Base-by-base conservation (phyloP, 2,329 filamentous ascomycete species). In the Neonectria coccinea region DNA sequence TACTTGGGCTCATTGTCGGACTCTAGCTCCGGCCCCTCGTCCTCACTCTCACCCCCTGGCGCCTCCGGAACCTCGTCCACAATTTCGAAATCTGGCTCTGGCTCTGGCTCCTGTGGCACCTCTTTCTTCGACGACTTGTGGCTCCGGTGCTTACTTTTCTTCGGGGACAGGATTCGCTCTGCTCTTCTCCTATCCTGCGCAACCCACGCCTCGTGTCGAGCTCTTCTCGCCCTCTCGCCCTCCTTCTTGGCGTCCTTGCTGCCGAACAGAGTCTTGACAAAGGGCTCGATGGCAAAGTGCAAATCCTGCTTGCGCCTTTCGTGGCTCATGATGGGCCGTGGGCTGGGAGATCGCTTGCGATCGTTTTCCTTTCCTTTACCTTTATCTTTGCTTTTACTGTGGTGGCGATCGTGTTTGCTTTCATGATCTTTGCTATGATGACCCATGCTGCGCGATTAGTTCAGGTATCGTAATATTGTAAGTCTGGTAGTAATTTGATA, bases 281-380 rank as follows among this genome's bases (percentile, higher is more conserved):
- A 44, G 50, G 60, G 52, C n/a, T 58, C 65, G 18, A 67, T 52
- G 4, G 39, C 51, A 29, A 59, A 51, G 41, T 67, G 65, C 1
- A 59, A 20, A 11, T 65, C 65, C 8, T 36, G 58, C 45, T 62
- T 66, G 22, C 33, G 58, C 10, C 59, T 59, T 16, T 61, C 42
- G 18, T 25, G 27, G 25, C 51, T 48, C 44, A 61, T 65, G 12
- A 47, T 31, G 18, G 47, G 53, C 3, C 20, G 29, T 5, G 55
- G 61, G 6, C 41, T n/a, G 20, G 47, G 25, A 3, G 56, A 33
- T 60, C 41, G 44, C 20, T 29, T 16, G 27, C 33, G 7, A 3
- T 12, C 55, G 31, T 45, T 25, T 56, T 10, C 11, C 29, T 55
- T 51, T 16, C 9, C 12, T 7, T 36, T 57, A 36, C 20, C 36